Conservation (phyloP, 1,284 basidiomycete species). For the Irpex sp. region DNA sequence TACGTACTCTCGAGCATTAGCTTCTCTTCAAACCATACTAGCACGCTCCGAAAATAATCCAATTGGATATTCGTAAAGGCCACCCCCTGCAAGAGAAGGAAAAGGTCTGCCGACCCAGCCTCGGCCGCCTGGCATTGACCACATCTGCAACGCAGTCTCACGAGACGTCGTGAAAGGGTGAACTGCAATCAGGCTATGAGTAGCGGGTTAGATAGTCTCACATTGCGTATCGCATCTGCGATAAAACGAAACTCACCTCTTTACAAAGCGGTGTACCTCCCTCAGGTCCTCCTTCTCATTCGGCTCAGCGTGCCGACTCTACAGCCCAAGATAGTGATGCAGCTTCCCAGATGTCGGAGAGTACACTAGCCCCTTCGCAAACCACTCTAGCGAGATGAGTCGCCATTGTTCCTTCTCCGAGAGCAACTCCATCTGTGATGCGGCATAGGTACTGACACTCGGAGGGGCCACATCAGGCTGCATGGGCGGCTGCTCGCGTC, state of each 20-base stretch:
- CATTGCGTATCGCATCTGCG: slow-evolving; percentile 2
- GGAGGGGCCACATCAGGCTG: slow-evolving; percentile 34
- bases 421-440: slow-evolving; percentile 82
- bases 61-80: slow-evolving; percentile 92
- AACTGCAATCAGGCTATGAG: slow-evolving; percentile 75
- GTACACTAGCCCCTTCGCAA: slow-evolving; percentile 81
- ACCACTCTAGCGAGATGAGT: slow-evolving; percentile 90
- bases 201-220: slow-evolving; percentile 9
- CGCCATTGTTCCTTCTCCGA: slow-evolving; percentile 94
- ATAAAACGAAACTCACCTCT: slow-evolving; percentile 59
- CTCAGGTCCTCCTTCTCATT: slow-evolving; percentile 87
- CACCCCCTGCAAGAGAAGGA: slow-evolving; percentile 92
- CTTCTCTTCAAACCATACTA: slow-evolving; percentile 84
- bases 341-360: slow-evolving; percentile 89
- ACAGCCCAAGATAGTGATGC: slow-evolving; percentile 89
- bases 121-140: slow-evolving; percentile 80
- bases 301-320: slow-evolving; percentile 72
- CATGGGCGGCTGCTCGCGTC: slow-evolving; percentile 14
- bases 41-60: slow-evolving; percentile 82
- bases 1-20: slow-evolving; percentile 66
- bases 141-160: slow-evolving; percentile 84
- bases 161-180: slow-evolving; percentile 86
- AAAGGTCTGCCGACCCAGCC: slow-evolving; percentile 76
- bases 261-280: slow-evolving; percentile 89
- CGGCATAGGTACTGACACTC: slow-evolving; percentile 84